phyloP scores from a whole-genome alignment of 805 yeast genomes.

The Cyberlindnera sargentensis region DNA sequence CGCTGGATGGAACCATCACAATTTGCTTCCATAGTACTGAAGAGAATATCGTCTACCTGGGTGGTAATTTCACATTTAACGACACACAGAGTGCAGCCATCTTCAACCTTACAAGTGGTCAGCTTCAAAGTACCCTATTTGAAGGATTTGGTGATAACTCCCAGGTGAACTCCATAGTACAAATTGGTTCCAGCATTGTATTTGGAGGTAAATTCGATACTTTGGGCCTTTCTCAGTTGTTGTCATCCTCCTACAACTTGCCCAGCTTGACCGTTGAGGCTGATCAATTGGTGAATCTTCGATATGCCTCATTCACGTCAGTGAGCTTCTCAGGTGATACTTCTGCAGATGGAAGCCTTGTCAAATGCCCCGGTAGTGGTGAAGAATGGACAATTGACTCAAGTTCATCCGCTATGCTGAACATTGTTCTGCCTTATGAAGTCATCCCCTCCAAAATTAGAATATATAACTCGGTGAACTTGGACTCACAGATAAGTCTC shows the following conservation, averaged over 20 bases:
- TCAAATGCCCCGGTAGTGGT: conserved; percentile 48
- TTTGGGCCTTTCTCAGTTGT: conserved; percentile 23
- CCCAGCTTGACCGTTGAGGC: conserved; percentile 40
- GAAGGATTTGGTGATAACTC: conserved; percentile 66
- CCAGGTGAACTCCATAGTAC: conserved; percentile 53
- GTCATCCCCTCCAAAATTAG: conserved; percentile 67
- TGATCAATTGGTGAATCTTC: conserved; percentile 55
- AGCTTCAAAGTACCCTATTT: conserved; percentile 51
- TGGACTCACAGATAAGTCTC: conserved; percentile 39
- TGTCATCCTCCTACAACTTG: conserved; percentile 26
- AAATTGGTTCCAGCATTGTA: conserved; percentile 46
- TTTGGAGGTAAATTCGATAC: conserved; percentile 76
- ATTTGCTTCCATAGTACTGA: conserved; percentile 42
- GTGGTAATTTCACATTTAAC: conserved; percentile 64
- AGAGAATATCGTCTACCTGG: conserved; percentile 55
- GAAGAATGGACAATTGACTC: conserved; percentile 47
- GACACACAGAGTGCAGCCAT: conserved; percentile 52
- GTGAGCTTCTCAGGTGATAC: conserved; percentile 22
- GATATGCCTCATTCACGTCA: conserved; percentile 46
- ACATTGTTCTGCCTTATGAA: conserved; percentile 48
- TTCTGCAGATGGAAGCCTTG: conserved; percentile 20
- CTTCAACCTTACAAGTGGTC: conserved; percentile 43
- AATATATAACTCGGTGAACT: conserved; percentile 51
- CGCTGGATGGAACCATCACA: conserved; percentile 32
- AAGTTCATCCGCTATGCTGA: conserved; percentile 56